Percentiles rank a stretch among this genome's conserved stretches.
These are phyloP conservation scores for Pulveroboletus ravenelii DNA, from an alignment of 768 basidiomycete species.

Conservation along the genomic window DNA sequence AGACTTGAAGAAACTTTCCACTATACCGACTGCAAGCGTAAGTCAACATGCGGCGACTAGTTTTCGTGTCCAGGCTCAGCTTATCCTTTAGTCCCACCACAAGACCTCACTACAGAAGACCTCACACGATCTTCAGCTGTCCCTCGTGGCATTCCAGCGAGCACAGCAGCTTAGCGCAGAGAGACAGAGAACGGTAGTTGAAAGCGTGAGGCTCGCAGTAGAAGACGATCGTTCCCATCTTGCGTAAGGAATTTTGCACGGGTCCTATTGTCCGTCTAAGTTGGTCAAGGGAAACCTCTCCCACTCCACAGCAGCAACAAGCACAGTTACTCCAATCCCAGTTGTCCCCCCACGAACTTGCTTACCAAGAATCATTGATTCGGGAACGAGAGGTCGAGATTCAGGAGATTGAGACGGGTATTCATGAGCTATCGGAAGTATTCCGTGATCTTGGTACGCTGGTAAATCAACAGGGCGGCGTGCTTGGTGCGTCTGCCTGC, in stretches of 20 bases:
- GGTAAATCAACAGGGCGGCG: conserved; percentile 89
- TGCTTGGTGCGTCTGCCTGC: conserved; percentile 69
- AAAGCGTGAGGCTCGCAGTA: conserved; percentile 78
- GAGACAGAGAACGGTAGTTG: conserved; percentile 82
- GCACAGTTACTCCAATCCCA: conserved; percentile 66
- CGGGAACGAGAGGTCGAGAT: conserved; percentile 90
- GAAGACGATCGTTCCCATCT: conserved; percentile 58
- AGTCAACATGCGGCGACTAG: conserved; percentile 16
- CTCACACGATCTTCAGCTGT: conserved; percentile 87
- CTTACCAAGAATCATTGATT: conserved; percentile 86
- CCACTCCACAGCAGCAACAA: conserved; percentile 59
- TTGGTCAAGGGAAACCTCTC: conserved; percentile 31
- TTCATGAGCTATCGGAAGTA: conserved; percentile 93
- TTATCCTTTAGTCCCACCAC: conserved; percentile 54
- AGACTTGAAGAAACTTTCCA: conserved; percentile 85
- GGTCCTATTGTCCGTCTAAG: not conserved
- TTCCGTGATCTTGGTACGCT: conserved; percentile 94
- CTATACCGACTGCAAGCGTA: conserved; percentile 59
- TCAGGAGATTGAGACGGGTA: conserved; percentile 93
- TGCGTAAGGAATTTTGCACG: conserved; percentile 7
- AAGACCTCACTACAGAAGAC: conserved; percentile 88
- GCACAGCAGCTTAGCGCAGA: conserved; percentile 90
- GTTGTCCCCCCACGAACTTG: conserved; percentile 86
- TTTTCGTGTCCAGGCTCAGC: not conserved
- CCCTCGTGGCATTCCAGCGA: conserved; percentile 86